Percentiles rank a stretch among this genome's conserved stretches.
Conservation (phyloP, 768 basidiomycete genomes). For the Termitomyces sp. region DNA sequence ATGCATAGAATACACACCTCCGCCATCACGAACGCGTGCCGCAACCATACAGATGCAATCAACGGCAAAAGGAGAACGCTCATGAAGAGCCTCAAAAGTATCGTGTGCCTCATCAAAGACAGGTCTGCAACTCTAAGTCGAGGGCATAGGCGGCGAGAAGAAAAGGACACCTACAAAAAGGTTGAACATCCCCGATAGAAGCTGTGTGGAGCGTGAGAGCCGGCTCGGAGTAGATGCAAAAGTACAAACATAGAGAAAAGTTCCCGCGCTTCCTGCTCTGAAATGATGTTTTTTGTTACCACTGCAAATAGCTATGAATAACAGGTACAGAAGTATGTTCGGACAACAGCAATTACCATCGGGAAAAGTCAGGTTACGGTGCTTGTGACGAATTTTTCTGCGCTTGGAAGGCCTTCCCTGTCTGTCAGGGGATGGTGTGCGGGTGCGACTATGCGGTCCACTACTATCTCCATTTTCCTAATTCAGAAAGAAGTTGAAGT, state of each 20-base stretch:
- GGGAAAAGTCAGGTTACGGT: slow-evolving; percentile 62
- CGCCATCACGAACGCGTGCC: slow-evolving; percentile 85
- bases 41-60: slow-evolving; percentile 94
- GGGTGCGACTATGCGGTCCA: slow-evolving; percentile 70
- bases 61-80: slow-evolving; percentile 90
- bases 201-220: slow-evolving; percentile 36
- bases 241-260: slow-evolving; percentile 77
- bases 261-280: slow-evolving; percentile 81
- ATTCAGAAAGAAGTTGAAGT: slow-evolving; percentile 13
- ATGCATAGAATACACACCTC: slow-evolving; percentile 47
- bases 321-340: slow-evolving; percentile 5
- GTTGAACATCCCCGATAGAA: slow-evolving; percentile 93
- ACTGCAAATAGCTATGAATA: slow-evolving; percentile 39
- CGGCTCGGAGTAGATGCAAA: slow-evolving; percentile 5
- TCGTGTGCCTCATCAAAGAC: slow-evolving; percentile 83
- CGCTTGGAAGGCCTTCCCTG: slow-evolving; percentile 67
- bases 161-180: slow-evolving; percentile 45
- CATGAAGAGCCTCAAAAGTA: slow-evolving; percentile 81
- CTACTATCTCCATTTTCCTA: slow-evolving; percentile 78
- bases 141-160: slow-evolving; percentile 15
- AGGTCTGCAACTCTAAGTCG: slow-evolving; percentile 38
- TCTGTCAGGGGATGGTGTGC: slow-evolving; percentile 70
- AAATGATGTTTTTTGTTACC: slow-evolving; percentile 78
- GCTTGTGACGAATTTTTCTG: slow-evolving; percentile 66
- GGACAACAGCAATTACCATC: slow-evolving; percentile 51